Percentiles rank a stretch among this genome's conserved stretches.
Conservation (phyloP, 2,329 filamentous ascomycete genomes). For the Mycogone perniciosa region DNA sequence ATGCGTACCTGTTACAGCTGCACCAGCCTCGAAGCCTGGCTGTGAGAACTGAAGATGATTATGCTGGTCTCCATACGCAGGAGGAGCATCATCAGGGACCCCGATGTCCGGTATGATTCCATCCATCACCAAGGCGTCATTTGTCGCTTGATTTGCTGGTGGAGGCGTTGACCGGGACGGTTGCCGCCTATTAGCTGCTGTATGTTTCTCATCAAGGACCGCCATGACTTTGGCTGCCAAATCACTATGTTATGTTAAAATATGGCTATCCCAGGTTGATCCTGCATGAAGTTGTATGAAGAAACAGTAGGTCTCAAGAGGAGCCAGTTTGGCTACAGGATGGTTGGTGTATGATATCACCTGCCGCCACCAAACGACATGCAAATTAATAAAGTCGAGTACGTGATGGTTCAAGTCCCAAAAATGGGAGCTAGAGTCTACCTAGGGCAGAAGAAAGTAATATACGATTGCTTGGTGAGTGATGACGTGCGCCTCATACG, state of each 20-base stretch:
- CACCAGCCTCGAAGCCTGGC: constrained; percentile 56
- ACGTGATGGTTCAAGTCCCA: too few species aligned
- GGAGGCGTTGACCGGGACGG: constrained; percentile 2
- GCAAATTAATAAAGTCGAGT: not conserved
- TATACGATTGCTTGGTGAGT: not conserved
- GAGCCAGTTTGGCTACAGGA: not conserved
- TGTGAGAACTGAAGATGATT: constrained; percentile 55
- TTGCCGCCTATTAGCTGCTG: constrained; percentile 10
- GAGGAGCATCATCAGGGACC: constrained; percentile 39
- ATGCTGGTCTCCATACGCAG: constrained; percentile 53
- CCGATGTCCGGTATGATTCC: constrained; percentile 37
- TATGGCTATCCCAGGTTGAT: too few species aligned
- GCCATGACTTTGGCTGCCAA: constrained; percentile 18
- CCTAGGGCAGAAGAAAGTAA: not conserved
- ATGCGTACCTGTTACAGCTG: constrained; percentile 46
- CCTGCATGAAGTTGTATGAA: not conserved
- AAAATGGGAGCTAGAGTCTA: too few species aligned
- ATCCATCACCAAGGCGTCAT: constrained; percentile 31
- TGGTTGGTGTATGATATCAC: constrained; percentile 3
- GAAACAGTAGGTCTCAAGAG: not conserved
- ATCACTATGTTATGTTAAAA: not conserved
- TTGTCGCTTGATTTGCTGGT: constrained; percentile 12
- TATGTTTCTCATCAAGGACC: constrained; percentile 22
- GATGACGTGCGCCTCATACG: constrained; percentile 5
- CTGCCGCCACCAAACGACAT: not conserved